Base-by-base conservation (phyloP, 2,329 filamentous ascomycete genomes). In the Pseudogymnoascus sp. region DNA sequence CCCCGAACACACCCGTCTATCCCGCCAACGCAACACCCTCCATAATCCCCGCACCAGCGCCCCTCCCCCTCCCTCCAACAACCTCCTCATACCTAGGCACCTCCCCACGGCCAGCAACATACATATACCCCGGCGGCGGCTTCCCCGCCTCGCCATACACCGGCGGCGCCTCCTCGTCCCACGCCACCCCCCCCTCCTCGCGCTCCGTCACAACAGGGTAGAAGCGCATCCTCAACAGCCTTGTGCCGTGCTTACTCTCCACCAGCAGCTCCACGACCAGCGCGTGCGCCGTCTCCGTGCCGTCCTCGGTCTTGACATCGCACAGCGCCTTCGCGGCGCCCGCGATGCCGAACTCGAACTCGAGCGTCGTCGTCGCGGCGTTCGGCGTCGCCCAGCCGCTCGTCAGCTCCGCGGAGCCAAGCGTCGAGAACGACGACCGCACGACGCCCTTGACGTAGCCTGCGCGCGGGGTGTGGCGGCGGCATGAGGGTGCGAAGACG, bases 81-180 rank as follows among this genome's bases (percentile, higher is more conserved):
- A 38, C 37, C 55, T 38, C 55, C 23, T 60, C 31, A 11, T 37
- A 60, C 37, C 37, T 38, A 5, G 37, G 37, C 14, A 38, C 37
- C 14, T 38, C 37, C 14, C 37, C 37, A 7, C 37, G 37, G 37
- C 37, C 37, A n/a, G 37, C 37, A 38, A 38, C 37, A 38, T 38
- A 38, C 37, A 38, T 38, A 75, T 92, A 92, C 5, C 80, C 81
- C 0, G 93, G 93, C 59, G 93, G 93, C 69, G 88, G 91, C 2
- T 86, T 87, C 0, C 93, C 92, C 43, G 97, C 92, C 72, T 97
- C 91, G 75, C 94, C 89, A 76, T 99, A 99, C 68, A 95, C 84
- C 0, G 93, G 93, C 11, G 93, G 93, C 71, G 90, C 87, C 78
- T 99, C 93, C 76, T 97, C 93, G 69, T 97, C 93, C 93, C 94